These are phyloP conservation scores for Microdochium trichocladiopsis DNA, from an alignment of 2,329 filamentous ascomycete species.

Conservation along the genomic window DNA sequence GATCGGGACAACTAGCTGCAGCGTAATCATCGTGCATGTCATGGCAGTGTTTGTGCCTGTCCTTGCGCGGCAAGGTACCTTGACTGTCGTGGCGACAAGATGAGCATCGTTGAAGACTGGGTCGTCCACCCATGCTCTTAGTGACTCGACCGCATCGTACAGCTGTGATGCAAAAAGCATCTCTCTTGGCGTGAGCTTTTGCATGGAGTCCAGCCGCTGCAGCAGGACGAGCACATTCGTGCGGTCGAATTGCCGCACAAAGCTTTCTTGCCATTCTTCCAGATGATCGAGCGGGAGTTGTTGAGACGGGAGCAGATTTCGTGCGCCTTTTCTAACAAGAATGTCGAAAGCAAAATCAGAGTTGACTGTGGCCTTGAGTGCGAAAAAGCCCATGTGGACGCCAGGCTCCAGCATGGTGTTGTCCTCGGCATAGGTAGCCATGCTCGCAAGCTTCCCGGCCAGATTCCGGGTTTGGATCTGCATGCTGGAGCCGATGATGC, in stretches of 20 bases:
- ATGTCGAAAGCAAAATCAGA: conserved; percentile 43
- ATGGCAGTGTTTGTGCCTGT: conserved; percentile 6
- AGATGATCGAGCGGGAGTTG: conserved; percentile 45
- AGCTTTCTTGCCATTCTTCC: conserved; percentile 45
- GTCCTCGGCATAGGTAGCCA: conserved; percentile 51
- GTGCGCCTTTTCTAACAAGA: conserved; percentile 46
- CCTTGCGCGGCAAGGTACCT: conserved; percentile 26
- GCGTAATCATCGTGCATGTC: conserved; percentile 37
- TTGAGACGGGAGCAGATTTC: conserved; percentile 54
- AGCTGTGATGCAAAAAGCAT: conserved; percentile 38
- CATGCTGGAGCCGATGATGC: conserved; percentile 64
- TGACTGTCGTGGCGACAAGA: conserved; percentile 28
- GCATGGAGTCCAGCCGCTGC: conserved; percentile 28
- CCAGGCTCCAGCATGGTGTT: conserved; percentile 40
- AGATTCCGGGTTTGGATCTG: conserved; percentile 63
- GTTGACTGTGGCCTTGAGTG: conserved; percentile 42
- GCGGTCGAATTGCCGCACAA: conserved; percentile 43
- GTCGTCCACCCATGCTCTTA: conserved; percentile 29
- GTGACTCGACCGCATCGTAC: conserved; percentile 24
- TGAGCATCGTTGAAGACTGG: conserved; percentile 32
- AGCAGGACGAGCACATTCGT: conserved; percentile 30
- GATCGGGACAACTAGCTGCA: conserved; percentile 56
- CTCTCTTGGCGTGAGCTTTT: conserved; percentile 29
- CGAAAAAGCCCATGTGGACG: conserved; percentile 53
- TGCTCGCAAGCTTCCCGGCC: conserved; percentile 50